Evolutionary conservation across 352 stramenopile species (phyloP).

Genomic region (Pythium phragmiticola): DNA sequence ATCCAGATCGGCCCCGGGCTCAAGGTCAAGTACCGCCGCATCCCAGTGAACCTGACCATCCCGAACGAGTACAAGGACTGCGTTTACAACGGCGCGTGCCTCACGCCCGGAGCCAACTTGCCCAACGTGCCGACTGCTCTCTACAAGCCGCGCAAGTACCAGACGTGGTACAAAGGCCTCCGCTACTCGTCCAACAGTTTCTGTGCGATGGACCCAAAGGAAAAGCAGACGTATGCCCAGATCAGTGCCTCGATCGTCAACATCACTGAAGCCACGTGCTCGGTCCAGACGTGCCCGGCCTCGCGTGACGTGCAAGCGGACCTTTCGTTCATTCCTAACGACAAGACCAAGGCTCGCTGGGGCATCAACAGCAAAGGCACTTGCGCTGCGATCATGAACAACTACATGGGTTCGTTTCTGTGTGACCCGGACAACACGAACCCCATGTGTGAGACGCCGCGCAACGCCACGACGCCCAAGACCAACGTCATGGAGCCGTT

Average conservation of each 20-base stretch:
- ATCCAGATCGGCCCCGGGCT: slow-evolving; percentile 86
- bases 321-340: slow-evolving; percentile 29
- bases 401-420: slow-evolving; percentile 56
- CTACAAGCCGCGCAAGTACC: slow-evolving; percentile 52
- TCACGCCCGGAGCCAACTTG: slow-evolving; percentile 42
- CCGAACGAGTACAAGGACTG: slow-evolving; percentile 47
- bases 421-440: slow-evolving; percentile 53
- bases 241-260: slow-evolving; percentile 35
- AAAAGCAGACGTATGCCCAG: slow-evolving; percentile 37
- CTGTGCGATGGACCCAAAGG: slow-evolving; percentile 26
- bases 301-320: slow-evolving; percentile 58
- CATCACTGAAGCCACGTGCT: slow-evolving; percentile 51
- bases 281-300: slow-evolving; percentile 33
- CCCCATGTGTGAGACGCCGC: slow-evolving; percentile 27
- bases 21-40: slow-evolving; percentile 43
- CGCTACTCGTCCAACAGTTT: slow-evolving; percentile 61
- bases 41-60: slow-evolving; percentile 21
- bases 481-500: slow-evolving; percentile 39
- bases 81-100: slow-evolving; percentile 43
- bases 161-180: slow-evolving; percentile 70
- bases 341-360: slow-evolving; percentile 41
- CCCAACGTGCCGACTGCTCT: slow-evolving; percentile 38
- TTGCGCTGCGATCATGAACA: slow-evolving; percentile 58
- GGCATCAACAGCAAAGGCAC: slow-evolving; percentile 61
- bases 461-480: background rate